Evolutionary conservation across 2,329 filamentous ascomycete species (phyloP).

Genomic region (Passalora sequoiae): DNA sequence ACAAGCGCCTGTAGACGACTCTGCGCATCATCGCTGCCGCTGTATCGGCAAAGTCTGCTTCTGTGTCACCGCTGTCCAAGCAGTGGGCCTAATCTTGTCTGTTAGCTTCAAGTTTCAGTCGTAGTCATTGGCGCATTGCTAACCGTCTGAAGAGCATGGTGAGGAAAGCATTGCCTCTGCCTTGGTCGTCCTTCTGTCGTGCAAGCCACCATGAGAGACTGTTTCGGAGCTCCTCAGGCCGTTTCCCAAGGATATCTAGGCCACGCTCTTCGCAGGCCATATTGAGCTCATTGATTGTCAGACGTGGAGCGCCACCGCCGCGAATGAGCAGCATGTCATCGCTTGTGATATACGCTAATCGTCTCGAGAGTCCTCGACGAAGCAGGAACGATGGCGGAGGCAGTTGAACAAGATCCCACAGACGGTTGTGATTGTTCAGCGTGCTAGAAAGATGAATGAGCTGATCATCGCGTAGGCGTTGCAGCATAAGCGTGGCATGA

Average conservation of each 20-base stretch:
- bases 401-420: conserved; percentile 44
- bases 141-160: conserved; percentile 35
- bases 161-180: conserved; percentile 26
- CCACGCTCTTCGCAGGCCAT: conserved; percentile 37
- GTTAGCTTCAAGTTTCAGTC: conserved; percentile 20
- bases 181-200: conserved; percentile 36
- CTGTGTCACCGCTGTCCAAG: conserved; percentile 6
- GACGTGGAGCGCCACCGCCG: conserved; percentile 54
- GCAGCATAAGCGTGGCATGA: conserved; percentile 14
- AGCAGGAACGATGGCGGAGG: conserved; percentile 50
- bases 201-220: conserved; percentile 39
- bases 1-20: too few species aligned
- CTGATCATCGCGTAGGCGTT: conserved; percentile 34
- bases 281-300: conserved; percentile 37
- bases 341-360: conserved; percentile 58
- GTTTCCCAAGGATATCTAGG: conserved; percentile 30
- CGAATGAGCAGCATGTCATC: conserved; percentile 66
- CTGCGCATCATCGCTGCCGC: not conserved
- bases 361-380: conserved; percentile 47
- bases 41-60: not conserved
- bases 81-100: conserved; percentile 11
- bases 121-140: conserved; percentile 21
- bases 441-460: conserved; percentile 39
- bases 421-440: conserved; percentile 38
- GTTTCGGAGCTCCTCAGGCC: conserved; percentile 24